Evolutionary conservation across 441 rosid species (phyloP).

Genomic region (Francoa sonchifolia): DNA sequence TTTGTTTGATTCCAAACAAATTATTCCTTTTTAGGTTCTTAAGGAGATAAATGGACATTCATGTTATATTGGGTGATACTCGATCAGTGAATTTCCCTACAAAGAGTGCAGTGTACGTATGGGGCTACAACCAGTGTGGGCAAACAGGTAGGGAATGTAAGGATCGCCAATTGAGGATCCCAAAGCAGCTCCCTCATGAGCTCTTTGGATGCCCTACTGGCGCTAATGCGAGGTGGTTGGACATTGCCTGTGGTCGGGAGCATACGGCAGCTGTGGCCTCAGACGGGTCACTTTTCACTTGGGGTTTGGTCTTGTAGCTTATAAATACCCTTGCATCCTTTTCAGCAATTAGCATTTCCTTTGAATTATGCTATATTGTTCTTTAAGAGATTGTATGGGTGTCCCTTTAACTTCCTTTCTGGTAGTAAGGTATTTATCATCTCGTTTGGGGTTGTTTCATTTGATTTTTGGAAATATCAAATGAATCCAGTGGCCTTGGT

Average conservation of each 20-base stretch:
- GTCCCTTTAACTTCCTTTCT: too few relatives aligned
- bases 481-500: too few relatives aligned
- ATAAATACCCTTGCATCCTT: background rate
- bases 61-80: constrained; percentile 60
- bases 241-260: constrained; percentile 84
- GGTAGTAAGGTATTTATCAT: too few relatives aligned
- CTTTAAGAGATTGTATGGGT: too few relatives aligned
- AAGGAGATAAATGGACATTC: constrained; percentile 58
- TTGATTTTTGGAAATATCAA: too few relatives aligned
- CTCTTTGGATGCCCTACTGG: constrained; percentile 86
- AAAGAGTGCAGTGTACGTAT: constrained; percentile 90
- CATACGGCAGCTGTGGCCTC: constrained; percentile 93
- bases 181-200: constrained; percentile 84
- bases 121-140: constrained; percentile 92
- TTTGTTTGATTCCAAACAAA: too few relatives aligned
- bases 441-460: too few relatives aligned
- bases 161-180: constrained; percentile 66
- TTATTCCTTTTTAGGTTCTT: too few relatives aligned
- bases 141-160: constrained; percentile 77
- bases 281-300: constrained; percentile 90
- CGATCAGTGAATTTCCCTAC: constrained; percentile 34
- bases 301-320: constrained; percentile 45
- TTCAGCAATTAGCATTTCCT: too few relatives aligned
- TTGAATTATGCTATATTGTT: too few relatives aligned
- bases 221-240: constrained; percentile 67